phyloP scores from a whole-genome alignment of 176 grass and related monocot genomes.

The Lolium multiflorum region DNA sequence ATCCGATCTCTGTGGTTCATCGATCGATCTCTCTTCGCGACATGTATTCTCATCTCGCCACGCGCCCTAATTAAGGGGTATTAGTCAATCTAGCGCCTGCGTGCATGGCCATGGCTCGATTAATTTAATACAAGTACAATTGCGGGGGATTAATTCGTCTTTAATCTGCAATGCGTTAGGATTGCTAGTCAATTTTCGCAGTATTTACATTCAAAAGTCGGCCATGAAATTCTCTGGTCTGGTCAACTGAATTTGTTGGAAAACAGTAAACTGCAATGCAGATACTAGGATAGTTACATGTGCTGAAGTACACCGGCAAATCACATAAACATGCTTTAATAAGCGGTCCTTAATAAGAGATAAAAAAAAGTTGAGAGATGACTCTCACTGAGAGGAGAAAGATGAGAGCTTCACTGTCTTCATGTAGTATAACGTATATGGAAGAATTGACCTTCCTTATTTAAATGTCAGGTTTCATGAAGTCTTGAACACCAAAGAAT shows the following conservation, averaged over 20 bases:
- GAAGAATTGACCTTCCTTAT: slow-evolving; percentile 33
- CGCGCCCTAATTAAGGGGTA: not conserved
- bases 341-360: no score
- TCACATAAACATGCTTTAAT: no score
- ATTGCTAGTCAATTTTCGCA: not conserved
- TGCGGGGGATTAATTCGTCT: not conserved
- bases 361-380: no score
- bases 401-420: not conserved
- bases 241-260: not conserved
- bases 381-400: no score
- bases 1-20: not conserved
- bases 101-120: not conserved
- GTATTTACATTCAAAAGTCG: no score
- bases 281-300: not conserved
- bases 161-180: not conserved
- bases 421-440: slow-evolving; percentile 12
- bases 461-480: slow-evolving; percentile 31
- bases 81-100: not conserved
- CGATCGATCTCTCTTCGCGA: not conserved
- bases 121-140: not conserved
- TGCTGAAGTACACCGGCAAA: no score
- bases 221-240: no score
- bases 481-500: slow-evolving; percentile 20
- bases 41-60: not conserved
- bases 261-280: not conserved